Conservation (phyloP, 495 filamentous ascomycete genomes). For the Rhypophila decipiens region DNA sequence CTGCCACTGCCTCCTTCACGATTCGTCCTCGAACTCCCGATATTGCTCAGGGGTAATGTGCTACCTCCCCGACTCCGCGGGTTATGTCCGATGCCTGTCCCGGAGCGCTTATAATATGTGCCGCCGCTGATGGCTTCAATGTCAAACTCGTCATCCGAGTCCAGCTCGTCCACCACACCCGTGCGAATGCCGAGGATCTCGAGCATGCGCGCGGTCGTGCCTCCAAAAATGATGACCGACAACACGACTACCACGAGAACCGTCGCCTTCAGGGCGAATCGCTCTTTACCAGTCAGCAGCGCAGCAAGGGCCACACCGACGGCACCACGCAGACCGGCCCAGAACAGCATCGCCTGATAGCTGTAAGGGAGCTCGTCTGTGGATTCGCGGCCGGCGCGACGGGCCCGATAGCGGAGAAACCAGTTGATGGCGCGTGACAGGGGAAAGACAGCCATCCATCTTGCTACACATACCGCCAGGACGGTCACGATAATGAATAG, state of each 20-base stretch:
- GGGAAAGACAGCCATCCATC: constrained; percentile 92
- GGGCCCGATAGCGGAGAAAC: constrained; percentile 85
- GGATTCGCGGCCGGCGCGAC: constrained; percentile 64
- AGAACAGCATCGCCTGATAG: constrained; percentile 97
- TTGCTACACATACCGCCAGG: constrained; percentile 81
- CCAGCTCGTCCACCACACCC: constrained; percentile 91
- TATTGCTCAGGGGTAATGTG: constrained; percentile 47
- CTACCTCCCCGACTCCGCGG: constrained; percentile 53
- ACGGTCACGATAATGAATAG: constrained; percentile 92
- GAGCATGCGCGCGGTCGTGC: constrained; percentile 96
- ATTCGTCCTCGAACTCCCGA: constrained; percentile 40
- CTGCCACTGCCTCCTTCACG: constrained; percentile 21
- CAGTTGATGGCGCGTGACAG: constrained; percentile 86
- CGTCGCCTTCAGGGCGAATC: constrained; percentile 74
- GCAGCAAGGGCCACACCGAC: constrained; percentile 96
- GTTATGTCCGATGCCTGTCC: constrained; percentile 62
- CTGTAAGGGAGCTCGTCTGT: constrained; percentile 86
- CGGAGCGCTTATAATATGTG: constrained; percentile 71
- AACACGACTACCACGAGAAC: constrained; percentile 95
- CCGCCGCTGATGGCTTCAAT: constrained; percentile 73
- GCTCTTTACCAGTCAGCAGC: constrained; percentile 71
- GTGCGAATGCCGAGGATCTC: constrained; percentile 93
- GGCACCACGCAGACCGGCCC: constrained; percentile 92
- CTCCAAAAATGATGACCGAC: constrained; percentile 97
- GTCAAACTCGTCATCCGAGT: constrained; percentile 97